Conservation (phyloP, 2,329 filamentous ascomycete genomes). For the Alternaria ventricosa region DNA sequence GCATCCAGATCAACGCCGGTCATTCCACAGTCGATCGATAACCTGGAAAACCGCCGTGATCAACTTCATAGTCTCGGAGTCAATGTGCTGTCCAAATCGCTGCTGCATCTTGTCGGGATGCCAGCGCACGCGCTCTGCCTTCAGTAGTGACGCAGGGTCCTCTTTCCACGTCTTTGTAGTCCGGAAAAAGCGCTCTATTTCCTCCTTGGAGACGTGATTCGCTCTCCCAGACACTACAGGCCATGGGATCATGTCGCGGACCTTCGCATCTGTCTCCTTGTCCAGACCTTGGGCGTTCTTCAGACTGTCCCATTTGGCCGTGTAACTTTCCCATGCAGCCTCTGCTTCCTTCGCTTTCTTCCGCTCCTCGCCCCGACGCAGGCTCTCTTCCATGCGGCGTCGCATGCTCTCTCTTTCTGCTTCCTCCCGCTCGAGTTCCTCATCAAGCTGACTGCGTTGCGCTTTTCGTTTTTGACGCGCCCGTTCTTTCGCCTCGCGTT, state of each 20-base stretch:
- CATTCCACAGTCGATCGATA: conserved; percentile 80
- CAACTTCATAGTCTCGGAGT: conserved; percentile 73
- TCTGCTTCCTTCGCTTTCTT: conserved; percentile 61
- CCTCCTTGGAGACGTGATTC: conserved; percentile 63
- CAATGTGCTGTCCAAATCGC: conserved; percentile 74
- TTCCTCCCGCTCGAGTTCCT: conserved; percentile 51
- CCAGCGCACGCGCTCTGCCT: conserved; percentile 89
- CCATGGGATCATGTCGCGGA: conserved; percentile 67
- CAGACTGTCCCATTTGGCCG: conserved; percentile 67
- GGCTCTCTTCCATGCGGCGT: conserved; percentile 71
- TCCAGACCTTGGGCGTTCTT: conserved; percentile 22
- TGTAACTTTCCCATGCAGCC: conserved; percentile 70
- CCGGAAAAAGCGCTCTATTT: conserved; percentile 74
- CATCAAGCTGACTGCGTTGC: conserved; percentile 45
- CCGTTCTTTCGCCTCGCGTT: conserved; percentile 67
- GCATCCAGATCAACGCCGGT: conserved; percentile 42
- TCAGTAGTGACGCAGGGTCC: conserved; percentile 64
- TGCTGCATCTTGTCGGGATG: conserved; percentile 99
- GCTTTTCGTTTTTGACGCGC: conserved; percentile 56
- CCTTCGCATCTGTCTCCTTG: conserved; percentile 23
- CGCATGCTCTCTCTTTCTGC: conserved; percentile 59
- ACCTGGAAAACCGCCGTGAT: conserved; percentile 93
- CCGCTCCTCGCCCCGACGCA: conserved; percentile 71
- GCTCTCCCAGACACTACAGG: conserved; percentile 70
- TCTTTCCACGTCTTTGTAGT: conserved; percentile 54